phyloP scores from a whole-genome alignment of 148 eudicot species.

The Rhododendron ferrugineum region DNA sequence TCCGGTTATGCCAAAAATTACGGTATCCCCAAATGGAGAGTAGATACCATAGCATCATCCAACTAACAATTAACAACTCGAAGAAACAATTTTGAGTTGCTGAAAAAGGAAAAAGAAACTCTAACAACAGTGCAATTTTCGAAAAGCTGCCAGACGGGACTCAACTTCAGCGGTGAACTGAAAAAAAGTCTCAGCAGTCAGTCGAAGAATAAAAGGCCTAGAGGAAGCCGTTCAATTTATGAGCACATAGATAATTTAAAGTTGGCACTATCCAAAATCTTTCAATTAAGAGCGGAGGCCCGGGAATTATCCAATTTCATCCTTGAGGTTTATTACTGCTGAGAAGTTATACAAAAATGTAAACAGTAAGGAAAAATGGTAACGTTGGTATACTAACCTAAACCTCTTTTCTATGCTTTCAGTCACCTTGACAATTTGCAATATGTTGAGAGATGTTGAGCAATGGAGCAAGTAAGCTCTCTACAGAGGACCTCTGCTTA shows the following conservation, averaged over 20 bases:
- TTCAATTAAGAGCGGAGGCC: not conserved
- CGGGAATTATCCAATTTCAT: not conserved
- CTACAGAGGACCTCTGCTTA: constrained; percentile 40
- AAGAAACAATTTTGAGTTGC: not conserved
- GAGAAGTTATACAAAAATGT: not conserved
- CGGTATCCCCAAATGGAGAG: too few species aligned
- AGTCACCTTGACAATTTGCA: constrained; percentile 26
- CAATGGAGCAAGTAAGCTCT: constrained; percentile 40
- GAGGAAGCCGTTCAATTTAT: too few species aligned
- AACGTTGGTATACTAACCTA: not conserved
- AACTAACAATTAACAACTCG: not conserved
- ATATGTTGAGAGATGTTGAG: constrained; percentile 25
- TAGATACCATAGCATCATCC: too few species aligned
- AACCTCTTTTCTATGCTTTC: constrained; percentile 12
- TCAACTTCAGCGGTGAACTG: not conserved
- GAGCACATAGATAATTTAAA: not conserved
- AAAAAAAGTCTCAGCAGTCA: too few species aligned
- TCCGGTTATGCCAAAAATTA: too few species aligned
- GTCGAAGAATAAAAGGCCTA: too few species aligned
- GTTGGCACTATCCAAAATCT: not conserved
- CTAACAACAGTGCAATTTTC: not conserved
- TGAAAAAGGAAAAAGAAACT: too few species aligned
- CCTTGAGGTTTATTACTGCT: too few species aligned
- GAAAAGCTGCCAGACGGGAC: not conserved
- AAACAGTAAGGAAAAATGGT: not conserved